phyloP scores from a whole-genome alignment of 1,139 yeast species.

The Geotrichum histeridarum region DNA sequence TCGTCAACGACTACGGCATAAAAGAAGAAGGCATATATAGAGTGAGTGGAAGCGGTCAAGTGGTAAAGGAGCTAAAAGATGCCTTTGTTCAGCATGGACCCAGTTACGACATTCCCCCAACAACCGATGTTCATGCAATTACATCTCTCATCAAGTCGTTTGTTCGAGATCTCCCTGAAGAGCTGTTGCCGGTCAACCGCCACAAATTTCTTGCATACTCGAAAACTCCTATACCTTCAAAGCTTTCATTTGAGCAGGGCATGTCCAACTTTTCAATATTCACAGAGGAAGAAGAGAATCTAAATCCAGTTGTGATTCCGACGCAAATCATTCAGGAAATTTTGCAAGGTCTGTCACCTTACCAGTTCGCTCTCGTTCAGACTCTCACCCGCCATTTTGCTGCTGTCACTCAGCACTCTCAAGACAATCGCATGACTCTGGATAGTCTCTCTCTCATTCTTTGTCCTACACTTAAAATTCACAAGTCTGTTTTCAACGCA shows the following conservation, averaged over 20 bases:
- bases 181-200: slow-evolving; percentile 40
- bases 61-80: slow-evolving; percentile 54
- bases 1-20: slow-evolving; percentile 43
- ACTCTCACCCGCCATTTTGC: slow-evolving; percentile 30
- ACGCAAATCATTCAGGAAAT: slow-evolving; percentile 27
- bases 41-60: slow-evolving; percentile 71
- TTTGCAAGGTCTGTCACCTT: slow-evolving; percentile 25
- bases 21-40: slow-evolving; percentile 81
- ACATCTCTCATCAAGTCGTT: slow-evolving; percentile 76
- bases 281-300: slow-evolving; percentile 21
- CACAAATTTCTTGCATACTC: slow-evolving; percentile 22
- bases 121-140: slow-evolving; percentile 75
- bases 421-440: slow-evolving; percentile 32
- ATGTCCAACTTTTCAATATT: slow-evolving; percentile 10
- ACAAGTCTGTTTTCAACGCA: slow-evolving; percentile 25
- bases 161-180: slow-evolving; percentile 76
- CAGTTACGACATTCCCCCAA: slow-evolving; percentile 53
- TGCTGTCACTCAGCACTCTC: slow-evolving; percentile 23
- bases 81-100: slow-evolving; percentile 63
- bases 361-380: slow-evolving; percentile 31
- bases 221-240: slow-evolving; percentile 5
- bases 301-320: slow-evolving; percentile 23
- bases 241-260: not conserved
- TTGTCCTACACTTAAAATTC: slow-evolving; percentile 34
- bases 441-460: slow-evolving; percentile 33